Conservation (phyloP, 805 yeast species). For the Metschnikowia anglica region DNA sequence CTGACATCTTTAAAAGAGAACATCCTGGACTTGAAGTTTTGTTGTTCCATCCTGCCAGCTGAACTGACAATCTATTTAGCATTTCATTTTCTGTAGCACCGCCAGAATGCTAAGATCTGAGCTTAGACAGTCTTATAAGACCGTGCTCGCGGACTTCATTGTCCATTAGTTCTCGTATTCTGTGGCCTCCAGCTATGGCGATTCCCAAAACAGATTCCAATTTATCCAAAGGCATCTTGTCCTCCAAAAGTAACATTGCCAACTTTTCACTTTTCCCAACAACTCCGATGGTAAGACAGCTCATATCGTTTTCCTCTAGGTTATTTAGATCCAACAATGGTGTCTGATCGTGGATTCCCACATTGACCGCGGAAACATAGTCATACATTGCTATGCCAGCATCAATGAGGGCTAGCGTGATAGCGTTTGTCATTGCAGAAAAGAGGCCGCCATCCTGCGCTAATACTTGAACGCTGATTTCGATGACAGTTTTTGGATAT, state of each 20-base stretch:
- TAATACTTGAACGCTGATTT: slow-evolving; percentile 70
- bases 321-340: slow-evolving; percentile 82
- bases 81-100: too few species aligned
- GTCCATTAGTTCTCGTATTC: slow-evolving; percentile 83
- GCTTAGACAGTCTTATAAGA: slow-evolving; percentile 50
- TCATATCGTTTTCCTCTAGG: slow-evolving; percentile 80
- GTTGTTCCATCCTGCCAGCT: neutral
- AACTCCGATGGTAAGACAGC: slow-evolving; percentile 77
- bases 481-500: slow-evolving; percentile 83
- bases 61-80: neutral
- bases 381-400: slow-evolving; percentile 96
- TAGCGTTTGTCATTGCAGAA: slow-evolving; percentile 77
- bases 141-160: slow-evolving; percentile 78
- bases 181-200: slow-evolving; percentile 84
- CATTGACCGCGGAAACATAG: slow-evolving; percentile 75
- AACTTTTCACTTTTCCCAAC: slow-evolving; percentile 81
- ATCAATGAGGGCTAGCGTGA: slow-evolving; percentile 86
- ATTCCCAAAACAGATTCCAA: slow-evolving; percentile 73
- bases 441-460: slow-evolving; percentile 89
- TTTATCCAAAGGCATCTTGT: slow-evolving; percentile 78
- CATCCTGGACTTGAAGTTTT: too few species aligned
- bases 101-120: slow-evolving; percentile 14
- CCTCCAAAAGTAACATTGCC: slow-evolving; percentile 75
- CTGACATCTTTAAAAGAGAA: too few species aligned
- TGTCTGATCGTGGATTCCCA: slow-evolving; percentile 72